Evolutionary conservation across 306 rosid species (phyloP), one percentile per base, ranked within the genome.

Genomic region (Elaeagnus macrophylla): DNA sequence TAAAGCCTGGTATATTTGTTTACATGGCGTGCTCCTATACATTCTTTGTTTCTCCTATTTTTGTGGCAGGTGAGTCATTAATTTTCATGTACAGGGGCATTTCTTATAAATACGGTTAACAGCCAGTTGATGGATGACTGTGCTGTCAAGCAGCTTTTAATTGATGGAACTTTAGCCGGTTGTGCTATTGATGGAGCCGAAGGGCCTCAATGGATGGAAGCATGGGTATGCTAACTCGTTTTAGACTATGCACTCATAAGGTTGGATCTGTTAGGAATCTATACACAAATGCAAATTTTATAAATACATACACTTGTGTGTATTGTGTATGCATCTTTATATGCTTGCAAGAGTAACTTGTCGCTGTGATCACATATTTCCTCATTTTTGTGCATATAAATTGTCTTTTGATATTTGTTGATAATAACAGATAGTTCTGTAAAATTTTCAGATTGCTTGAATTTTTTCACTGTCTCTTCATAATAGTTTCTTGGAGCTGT

Each of bases 121-220:
- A 84, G 84, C 75, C 99, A 93, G 69, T 78, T 93, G 57, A 73
- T 93, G 78, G 99, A 93, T 74, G 99, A 93, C 68, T 93, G 99
- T 84, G 91, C 80, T 56, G 94, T 93, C 63, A 93, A 93, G 80
- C 96, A 93, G 77, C 95, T 93, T 54, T 65, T 93, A 70, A 93
- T 93, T 74, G 99, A 93, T 67, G 99, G 84, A 79, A 84, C 94
- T 75, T 64, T 93, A 67, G 99, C 95, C 61, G 99, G 99, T 50
- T 82, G 93, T 82, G 99, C 99, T 62, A 84, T 93, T 63, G 99
- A 93, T 70, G 99, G 99, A 40, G 99, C 95, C 37, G 99, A 93
- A 75, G 99, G 99, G 51, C 96, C 96, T 32, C 99, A 93, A 62
- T 93, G 99, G 99, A 93, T 93, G 99, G 99, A 93, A 84, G 96